These are phyloP conservation scores for Fusarium palustre DNA, from an alignment of 2,329 filamentous ascomycete species.

Conservation along the genomic window DNA sequence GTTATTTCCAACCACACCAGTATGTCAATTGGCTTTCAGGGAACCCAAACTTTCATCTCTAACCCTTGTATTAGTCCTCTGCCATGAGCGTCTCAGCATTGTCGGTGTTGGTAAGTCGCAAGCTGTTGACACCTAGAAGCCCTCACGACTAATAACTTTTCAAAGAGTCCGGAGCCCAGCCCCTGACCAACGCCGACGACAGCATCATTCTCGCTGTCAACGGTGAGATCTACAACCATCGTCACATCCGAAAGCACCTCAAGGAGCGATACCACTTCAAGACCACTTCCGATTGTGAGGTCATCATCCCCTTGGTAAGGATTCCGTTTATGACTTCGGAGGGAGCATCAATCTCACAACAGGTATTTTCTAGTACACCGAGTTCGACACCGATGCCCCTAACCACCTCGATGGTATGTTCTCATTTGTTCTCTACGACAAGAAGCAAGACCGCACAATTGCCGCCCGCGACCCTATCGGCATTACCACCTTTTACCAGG, in stretches of 20 bases:
- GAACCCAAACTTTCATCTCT: slow-evolving; percentile 29
- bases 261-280: slow-evolving; percentile 94
- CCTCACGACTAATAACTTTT: slow-evolving; percentile 31
- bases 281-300: slow-evolving; percentile 98
- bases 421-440: slow-evolving; percentile 98
- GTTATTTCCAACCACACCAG: slow-evolving; percentile 91
- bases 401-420: slow-evolving; percentile 99
- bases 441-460: slow-evolving; percentile 89
- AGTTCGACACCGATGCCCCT: slow-evolving; percentile 91
- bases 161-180: slow-evolving; percentile 92
- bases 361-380: slow-evolving; percentile 74
- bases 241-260: slow-evolving; percentile 87
- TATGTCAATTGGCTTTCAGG: slow-evolving; percentile 59
- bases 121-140: slow-evolving; percentile 22
- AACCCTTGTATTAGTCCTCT: slow-evolving; percentile 74
- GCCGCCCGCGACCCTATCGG: slow-evolving; percentile 97
- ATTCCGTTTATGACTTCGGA: background rate
- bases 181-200: slow-evolving; percentile 90
- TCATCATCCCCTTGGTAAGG: slow-evolving; percentile 92
- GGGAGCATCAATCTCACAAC: slow-evolving; percentile 30
- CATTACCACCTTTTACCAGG: slow-evolving; percentile 97
- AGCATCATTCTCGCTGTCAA: slow-evolving; percentile 95
- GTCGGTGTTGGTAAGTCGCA: slow-evolving; percentile 85
- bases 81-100: slow-evolving; percentile 97
- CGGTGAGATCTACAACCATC: slow-evolving; percentile 99